A percentile compares a stretch with the other conserved stretches of the same genome.
Evolutionary conservation across 768 basidiomycete species (phyloP).

Genomic region (Tubosaeta sp.): DNA sequence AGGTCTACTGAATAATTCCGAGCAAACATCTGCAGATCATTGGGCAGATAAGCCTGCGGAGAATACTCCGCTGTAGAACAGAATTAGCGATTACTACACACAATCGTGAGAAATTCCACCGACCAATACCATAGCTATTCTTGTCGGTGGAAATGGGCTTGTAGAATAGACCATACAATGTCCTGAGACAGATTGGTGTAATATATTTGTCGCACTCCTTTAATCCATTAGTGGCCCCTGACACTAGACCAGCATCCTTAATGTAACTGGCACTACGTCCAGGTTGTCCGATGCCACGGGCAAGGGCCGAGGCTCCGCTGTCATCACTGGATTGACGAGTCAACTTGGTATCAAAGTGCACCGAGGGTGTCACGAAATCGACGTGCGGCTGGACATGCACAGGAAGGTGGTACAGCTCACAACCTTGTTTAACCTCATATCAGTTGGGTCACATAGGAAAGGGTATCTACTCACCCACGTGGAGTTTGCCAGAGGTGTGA

Average conservation of each 20-base stretch:
- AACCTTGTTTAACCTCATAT: constrained; percentile 16
- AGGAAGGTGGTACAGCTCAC: constrained; percentile 31
- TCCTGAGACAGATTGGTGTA: constrained; percentile 28
- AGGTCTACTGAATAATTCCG: constrained; percentile 16
- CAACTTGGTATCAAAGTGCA: constrained; percentile 30
- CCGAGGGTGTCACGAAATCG: constrained; percentile 33
- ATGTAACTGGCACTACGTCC: constrained; percentile 5
- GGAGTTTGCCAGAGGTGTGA: constrained; percentile 21
- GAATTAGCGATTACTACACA: background rate
- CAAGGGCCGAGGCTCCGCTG: no score
- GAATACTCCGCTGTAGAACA: constrained; percentile 24
- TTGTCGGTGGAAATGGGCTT: constrained; percentile 19
- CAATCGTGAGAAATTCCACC: background rate
- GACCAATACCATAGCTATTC: constrained; percentile 34
- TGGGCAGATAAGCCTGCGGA: constrained; percentile 28
- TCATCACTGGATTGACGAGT: constrained; percentile 9
- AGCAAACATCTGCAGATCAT: constrained; percentile 34
- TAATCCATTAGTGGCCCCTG: constrained; percentile 8
- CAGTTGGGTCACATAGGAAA: background rate
- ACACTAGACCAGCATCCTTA: constrained; percentile 10
- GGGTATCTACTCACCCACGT: constrained; percentile 16
- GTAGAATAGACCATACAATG: constrained; percentile 25
- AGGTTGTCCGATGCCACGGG: constrained; percentile 14
- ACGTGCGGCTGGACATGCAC: constrained; percentile 28
- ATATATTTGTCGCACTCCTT: constrained; percentile 24